Base-by-base conservation (phyloP, 306 rosid genomes). In the Sechiopsis laciniata region DNA sequence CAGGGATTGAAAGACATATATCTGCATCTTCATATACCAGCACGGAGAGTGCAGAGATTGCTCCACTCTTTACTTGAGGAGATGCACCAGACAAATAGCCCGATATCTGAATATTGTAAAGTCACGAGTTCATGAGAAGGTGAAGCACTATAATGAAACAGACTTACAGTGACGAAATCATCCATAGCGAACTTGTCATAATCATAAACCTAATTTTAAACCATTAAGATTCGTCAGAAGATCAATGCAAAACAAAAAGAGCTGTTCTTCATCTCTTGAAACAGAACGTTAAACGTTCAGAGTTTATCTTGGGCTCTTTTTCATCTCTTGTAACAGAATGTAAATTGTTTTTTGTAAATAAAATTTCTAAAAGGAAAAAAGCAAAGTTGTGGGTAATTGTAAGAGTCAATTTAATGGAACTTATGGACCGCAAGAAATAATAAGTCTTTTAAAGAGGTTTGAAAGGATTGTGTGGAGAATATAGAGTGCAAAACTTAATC, bases 61-160 rank as follows among this genome's bases (percentile, higher is more conserved):
- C 98, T 80, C 98, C 98, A 61, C 98, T 90, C 84, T 84, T 91
- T 65, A 90, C 82, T 75, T 85, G 97, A 65, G 98, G 97, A 63
- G 98, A 89, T 72, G 92, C 87, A 71, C 97, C 89, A 40, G 95
- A 84, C 58, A 94, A 90, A 83, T 94, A 94, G 45, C 97, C 98
- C 91, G 85, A 81, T 79, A 94, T 86, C 98, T 94, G 86, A 81
- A 75, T 51, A 68, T 53, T 8, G 71, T 63, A 74, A 76, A 72
- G 71, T 42, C 15, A 6, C 7, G 32, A 40, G 54, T 26, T 42
- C 71, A 42, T 37, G 71, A 40, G 48, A 22, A 64, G 37, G 19
- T 26, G 15, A 64, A 64, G 24, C 71, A 37, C 17, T 19, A 40
- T 11, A 62, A 64, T n/a, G 48, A 35, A n/a, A 64, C 71, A 64